phyloP scores from a whole-genome alignment of 176 grass and related monocot species.

The Avena sativa region DNA sequence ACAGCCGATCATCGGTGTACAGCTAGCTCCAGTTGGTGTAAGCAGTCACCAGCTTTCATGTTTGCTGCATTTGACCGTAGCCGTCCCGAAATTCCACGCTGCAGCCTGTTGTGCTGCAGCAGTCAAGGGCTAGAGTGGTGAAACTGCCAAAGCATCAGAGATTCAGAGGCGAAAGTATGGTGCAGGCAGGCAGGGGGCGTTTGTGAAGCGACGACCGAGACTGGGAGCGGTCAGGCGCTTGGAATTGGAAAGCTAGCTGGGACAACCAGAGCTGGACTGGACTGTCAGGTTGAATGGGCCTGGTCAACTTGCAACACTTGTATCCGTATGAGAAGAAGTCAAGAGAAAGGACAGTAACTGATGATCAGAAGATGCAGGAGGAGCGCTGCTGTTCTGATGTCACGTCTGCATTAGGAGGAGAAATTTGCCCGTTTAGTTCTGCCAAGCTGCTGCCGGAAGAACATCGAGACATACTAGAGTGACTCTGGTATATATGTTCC shows the following conservation, averaged over 20 bases:
- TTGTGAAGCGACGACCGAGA: neutral
- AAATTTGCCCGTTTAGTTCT: no score
- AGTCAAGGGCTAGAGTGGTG: neutral
- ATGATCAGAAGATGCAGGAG: no score
- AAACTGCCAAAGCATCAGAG: neutral
- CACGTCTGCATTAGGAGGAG: no score
- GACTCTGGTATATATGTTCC: no score
- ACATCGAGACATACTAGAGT: no score
- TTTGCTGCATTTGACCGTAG: neutral
- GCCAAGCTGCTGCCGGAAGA: no score
- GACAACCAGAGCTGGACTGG: neutral
- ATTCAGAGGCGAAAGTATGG: neutral
- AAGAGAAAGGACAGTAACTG: no score
- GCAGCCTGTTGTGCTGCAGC: neutral
- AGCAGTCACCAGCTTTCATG: neutral
- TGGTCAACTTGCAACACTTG: no score
- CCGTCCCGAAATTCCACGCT: constrained; percentile 8
- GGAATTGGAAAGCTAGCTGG: constrained; percentile 7
- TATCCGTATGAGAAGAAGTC: no score
- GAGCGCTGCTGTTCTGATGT: no score
- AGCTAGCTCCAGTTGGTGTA: no score
- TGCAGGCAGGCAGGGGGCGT: neutral
- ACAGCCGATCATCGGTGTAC: neutral
- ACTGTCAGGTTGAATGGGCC: neutral
- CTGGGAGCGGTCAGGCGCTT: neutral